These are phyloP conservation scores for Lanmaoa pseudosensibilis DNA, from an alignment of 768 basidiomycete genomes.

Conservation along the genomic window DNA sequence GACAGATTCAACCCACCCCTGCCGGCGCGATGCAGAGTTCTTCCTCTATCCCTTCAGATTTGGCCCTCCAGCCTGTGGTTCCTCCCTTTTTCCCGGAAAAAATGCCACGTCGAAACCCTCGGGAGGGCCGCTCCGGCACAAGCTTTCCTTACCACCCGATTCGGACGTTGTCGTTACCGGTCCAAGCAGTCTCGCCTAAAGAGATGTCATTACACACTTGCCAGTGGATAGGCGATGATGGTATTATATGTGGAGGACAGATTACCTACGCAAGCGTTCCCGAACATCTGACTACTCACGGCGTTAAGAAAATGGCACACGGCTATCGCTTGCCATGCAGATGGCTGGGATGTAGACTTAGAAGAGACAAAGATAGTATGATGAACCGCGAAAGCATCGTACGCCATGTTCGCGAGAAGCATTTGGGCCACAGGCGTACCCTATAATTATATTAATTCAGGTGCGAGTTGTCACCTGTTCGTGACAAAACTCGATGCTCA, in stretches of 20 bases:
- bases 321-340: neutral
- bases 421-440: constrained; percentile 12
- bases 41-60: neutral
- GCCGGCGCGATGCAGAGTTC: neutral
- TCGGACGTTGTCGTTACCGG: constrained; percentile 2
- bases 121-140: neutral
- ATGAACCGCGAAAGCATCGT: constrained; percentile 21
- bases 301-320: neutral
- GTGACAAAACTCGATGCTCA: neutral
- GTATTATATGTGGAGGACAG: neutral
- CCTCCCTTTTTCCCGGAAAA: too few relatives aligned
- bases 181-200: neutral
- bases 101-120: neutral
- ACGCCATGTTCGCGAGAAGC: constrained; percentile 16
- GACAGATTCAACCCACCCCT: neutral
- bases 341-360: constrained; percentile 12
- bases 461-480: neutral
- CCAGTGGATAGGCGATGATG: constrained; percentile 5
- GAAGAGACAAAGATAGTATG: neutral
- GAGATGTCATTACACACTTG: neutral
- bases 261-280: constrained; percentile 1
- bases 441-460: neutral
- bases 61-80: neutral
- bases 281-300: constrained; percentile 13
- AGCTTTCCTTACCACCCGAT: neutral